These are phyloP conservation scores for Fagopyrum homotropicum DNA, from an alignment of 148 eudicot genomes.

Conservation along the genomic window DNA sequence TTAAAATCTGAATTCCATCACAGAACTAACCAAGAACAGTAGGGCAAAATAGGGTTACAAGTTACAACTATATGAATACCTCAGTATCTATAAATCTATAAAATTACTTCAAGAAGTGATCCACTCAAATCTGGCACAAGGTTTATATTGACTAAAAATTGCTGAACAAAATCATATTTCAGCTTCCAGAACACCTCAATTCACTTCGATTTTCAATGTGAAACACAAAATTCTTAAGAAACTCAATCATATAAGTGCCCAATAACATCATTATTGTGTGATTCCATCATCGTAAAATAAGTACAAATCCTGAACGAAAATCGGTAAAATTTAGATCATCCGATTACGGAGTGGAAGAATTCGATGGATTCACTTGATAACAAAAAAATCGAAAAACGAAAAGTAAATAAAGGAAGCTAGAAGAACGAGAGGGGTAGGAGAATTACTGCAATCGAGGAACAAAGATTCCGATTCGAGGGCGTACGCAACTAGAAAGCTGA, in stretches of 20 bases:
- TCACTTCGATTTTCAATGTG: conserved; percentile 1
- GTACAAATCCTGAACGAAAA: background rate
- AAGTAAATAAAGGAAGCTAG: background rate
- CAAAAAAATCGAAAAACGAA: background rate
- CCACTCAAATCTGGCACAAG: background rate
- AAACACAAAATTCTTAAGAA: conserved; percentile 2
- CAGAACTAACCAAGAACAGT: background rate
- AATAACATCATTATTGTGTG: background rate
- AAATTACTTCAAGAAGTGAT: background rate
- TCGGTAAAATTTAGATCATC: conserved; percentile 4
- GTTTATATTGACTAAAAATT: background rate
- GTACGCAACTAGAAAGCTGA: background rate
- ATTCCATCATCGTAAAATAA: background rate
- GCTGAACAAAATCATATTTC: background rate
- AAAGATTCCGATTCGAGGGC: background rate
- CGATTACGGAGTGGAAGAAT: background rate
- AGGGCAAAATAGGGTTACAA: background rate
- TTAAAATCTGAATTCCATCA: conserved; percentile 1
- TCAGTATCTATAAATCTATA: background rate
- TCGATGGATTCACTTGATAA: background rate
- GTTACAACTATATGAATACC: background rate
- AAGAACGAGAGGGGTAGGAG: conserved; percentile 6
- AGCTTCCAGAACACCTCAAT: background rate
- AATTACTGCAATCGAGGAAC: background rate
- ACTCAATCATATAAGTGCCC: background rate